A percentile compares a stretch with the other conserved stretches of the same genome.
Conservation (phyloP, 225 moss, liverwort and hornwort genomes). For the Polytrichum formosum region DNA sequence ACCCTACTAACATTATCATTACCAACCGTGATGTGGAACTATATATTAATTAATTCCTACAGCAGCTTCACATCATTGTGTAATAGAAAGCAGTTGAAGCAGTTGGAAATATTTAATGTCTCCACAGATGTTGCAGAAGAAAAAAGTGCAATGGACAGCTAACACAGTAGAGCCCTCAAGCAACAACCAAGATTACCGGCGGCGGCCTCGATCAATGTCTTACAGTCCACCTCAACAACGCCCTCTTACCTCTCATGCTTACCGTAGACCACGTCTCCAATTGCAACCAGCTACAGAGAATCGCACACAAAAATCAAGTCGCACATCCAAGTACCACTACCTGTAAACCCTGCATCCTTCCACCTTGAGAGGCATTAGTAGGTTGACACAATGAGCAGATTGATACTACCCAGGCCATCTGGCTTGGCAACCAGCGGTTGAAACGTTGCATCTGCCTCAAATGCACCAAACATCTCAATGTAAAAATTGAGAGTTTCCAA, state of each 20-base stretch:
- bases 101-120: not conserved
- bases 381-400: conserved; percentile 6
- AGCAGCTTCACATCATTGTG: not conserved
- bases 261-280: conserved; percentile 14
- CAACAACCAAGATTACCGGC: conserved; percentile 8
- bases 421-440: not conserved
- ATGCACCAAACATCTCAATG: no score
- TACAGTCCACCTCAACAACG: conserved; percentile 7
- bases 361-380: not conserved
- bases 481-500: no score
- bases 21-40: not conserved
- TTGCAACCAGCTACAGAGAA: conserved; percentile 30
- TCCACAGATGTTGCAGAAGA: conserved; percentile 16
- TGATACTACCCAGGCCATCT: not conserved
- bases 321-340: conserved; percentile 15
- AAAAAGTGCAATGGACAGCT: conserved; percentile 15
- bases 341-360: not conserved
- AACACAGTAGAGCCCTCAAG: conserved; percentile 3
- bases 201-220: not conserved
- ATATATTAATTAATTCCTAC: no score
- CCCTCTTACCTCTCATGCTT: conserved; percentile 4
- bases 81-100: no score
- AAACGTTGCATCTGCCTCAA: not conserved
- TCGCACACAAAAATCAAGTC: conserved; percentile 7
- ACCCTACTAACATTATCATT: not conserved